Base-by-base conservation (phyloP, 2,329 filamentous ascomycete species). In the Exophiala bonariae region DNA sequence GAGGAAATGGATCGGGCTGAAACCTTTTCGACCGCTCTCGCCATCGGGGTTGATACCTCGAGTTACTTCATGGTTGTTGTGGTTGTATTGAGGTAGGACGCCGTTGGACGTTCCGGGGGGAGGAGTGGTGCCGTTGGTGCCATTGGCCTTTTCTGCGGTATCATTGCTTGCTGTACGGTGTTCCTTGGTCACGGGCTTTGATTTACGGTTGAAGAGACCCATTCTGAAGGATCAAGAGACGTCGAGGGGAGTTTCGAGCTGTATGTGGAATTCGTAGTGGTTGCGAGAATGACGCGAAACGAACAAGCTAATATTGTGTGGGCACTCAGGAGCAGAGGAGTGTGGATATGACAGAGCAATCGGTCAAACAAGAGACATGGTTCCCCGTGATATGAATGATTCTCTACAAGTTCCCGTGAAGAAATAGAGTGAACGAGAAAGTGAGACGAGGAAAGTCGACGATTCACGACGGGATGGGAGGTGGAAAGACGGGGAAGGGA, bases 11-110 rank as follows among this genome's bases (percentile, higher is more conserved):
- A 77, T 43, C 0, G 83, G 83, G 57, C 89, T 76, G 51, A 90
- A 64, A 36, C 86, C 85, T 4, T 63, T 69, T 30, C 86, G 78
- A 30, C 85, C 85, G 63, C 83, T 87, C 67, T 89, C 85, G 51
- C 85, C 86, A 19, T 77, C 75, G 9, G 70, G 68, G 23, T 70
- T 59, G 34, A 74, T 69, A 5, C 62, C 57, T 41, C 52, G 63
- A 17, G 67, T 69, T 33, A 64, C 59, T 40, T 60, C 52, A 61
- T 64, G 54, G 43, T 56, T 39, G 23, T 59, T 45, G 54, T 58
- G 41, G 46, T 56, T 51, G 50, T 42, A 53, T 48, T 47, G 44
- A 37, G 49, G 46, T 20, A 55, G 50, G 32, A 44, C 22, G 44
- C 47, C 39, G 41, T 42, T 37, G 22, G 40, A 18, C 8, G 35